phyloP scores from a whole-genome alignment of 2,329 filamentous ascomycete genomes.

The Ophiocordyceps polyrhachis-furcata region DNA sequence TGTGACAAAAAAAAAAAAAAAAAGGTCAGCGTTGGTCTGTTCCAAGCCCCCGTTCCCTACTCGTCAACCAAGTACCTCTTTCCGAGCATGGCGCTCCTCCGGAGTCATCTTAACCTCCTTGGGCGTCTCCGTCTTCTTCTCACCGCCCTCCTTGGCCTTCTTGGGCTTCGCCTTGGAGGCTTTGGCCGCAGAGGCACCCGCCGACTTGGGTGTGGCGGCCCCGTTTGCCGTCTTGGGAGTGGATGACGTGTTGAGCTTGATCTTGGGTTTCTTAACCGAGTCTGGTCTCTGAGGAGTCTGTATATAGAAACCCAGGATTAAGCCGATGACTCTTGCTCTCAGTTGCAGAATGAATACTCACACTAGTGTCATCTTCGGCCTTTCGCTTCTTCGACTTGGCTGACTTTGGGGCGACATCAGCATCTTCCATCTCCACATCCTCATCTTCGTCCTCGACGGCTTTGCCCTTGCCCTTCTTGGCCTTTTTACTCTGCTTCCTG shows the following conservation, averaged over 20 bases:
- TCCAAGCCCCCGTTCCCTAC: not conserved
- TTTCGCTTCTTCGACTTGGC: conserved; percentile 58
- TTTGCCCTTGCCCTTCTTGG: conserved; percentile 29
- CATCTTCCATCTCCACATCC: conserved; percentile 43
- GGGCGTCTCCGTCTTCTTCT: conserved; percentile 33
- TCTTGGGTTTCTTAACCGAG: conserved; percentile 49
- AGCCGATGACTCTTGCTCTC: not conserved
- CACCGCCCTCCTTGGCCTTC: conserved; percentile 33
- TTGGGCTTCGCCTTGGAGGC: conserved; percentile 36
- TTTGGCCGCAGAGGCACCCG: conserved; percentile 34
- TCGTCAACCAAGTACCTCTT: conserved; percentile 30
- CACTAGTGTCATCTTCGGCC: conserved; percentile 56
- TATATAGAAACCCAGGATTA: not conserved
- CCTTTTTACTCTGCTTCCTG: conserved; percentile 21
- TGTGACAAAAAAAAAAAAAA: conserved; percentile 16
- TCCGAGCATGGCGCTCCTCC: conserved; percentile 38
- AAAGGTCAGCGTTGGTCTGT: conserved; percentile 15
- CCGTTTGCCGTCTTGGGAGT: conserved; percentile 55
- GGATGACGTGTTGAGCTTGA: conserved; percentile 43
- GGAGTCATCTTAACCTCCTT: conserved; percentile 39
- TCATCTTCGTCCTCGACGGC: conserved; percentile 36
- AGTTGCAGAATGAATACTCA: conserved; percentile 7
- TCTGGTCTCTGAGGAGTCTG: conserved; percentile 40
- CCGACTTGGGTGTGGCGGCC: conserved; percentile 33
- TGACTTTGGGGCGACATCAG: conserved; percentile 44